Conservation (phyloP, 306 rosid species). For the Sphenostylis stenocarpa region DNA sequence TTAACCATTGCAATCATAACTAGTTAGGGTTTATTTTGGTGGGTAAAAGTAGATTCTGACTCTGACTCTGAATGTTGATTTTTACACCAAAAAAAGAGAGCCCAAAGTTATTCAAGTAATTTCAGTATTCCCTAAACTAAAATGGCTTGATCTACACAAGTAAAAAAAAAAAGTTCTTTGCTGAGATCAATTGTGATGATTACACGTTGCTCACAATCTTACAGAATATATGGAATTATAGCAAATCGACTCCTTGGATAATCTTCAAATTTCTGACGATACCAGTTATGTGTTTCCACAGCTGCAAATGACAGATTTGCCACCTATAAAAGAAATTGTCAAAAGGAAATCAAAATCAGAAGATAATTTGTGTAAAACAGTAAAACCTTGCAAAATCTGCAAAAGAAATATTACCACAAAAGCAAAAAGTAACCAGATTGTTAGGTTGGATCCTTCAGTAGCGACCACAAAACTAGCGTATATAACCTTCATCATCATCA, state of each 20-base stretch:
- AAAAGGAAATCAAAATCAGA: constrained; percentile 7
- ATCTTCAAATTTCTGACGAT: constrained; percentile 68
- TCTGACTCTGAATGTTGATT: background rate
- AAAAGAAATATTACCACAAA: constrained; percentile 67
- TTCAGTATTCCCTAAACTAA: background rate
- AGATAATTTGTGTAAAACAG: background rate
- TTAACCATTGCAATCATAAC: background rate
- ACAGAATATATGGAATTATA: constrained; percentile 65
- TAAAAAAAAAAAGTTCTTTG: background rate
- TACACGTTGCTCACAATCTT: constrained; percentile 14
- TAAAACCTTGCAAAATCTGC: constrained; percentile 8
- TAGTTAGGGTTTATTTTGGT: background rate
- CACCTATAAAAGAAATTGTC: constrained; percentile 48
- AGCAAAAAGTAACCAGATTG: constrained; percentile 75
- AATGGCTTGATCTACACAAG: constrained; percentile 8
- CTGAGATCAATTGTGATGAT: background rate
- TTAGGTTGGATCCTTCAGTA: constrained; percentile 74
- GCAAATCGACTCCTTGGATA: constrained; percentile 63
- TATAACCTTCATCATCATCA: constrained; percentile 57
- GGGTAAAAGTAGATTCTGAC: background rate
- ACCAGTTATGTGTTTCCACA: constrained; percentile 86
- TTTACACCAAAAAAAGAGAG: background rate
- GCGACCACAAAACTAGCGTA: constrained; percentile 77
- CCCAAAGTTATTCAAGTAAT: background rate
- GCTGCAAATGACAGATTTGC: constrained; percentile 73